A percentile compares a stretch with the other conserved stretches of the same genome.
Conservation (phyloP, 306 rosid species). For the Casuarina cunninghamiana region DNA sequence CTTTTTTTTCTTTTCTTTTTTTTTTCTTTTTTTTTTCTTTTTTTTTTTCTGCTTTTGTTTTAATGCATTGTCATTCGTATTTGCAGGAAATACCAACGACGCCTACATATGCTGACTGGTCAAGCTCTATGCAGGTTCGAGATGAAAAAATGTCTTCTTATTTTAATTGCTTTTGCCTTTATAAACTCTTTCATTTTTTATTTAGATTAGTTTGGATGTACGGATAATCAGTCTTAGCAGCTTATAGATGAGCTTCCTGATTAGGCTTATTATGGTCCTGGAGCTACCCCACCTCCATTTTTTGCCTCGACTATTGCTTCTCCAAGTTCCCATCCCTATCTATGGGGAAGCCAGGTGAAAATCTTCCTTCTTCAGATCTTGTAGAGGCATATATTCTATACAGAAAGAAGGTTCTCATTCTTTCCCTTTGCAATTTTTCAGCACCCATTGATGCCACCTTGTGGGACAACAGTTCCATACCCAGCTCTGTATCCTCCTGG, state of each 20-base stretch:
- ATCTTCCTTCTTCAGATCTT: slow-evolving; percentile 11
- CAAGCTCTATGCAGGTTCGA: slow-evolving; percentile 86
- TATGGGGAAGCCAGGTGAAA: slow-evolving; percentile 94
- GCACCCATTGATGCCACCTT: slow-evolving; percentile 90
- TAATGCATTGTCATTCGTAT: slow-evolving; percentile 8
- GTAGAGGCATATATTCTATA: neutral
- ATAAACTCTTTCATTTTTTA: slow-evolving; percentile 11
- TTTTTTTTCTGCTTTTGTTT: neutral
- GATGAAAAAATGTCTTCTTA: slow-evolving; percentile 19
- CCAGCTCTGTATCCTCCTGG: slow-evolving; percentile 94
- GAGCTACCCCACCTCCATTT: slow-evolving; percentile 88
- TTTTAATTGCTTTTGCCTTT: neutral
- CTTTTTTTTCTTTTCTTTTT: neutral
- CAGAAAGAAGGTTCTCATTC: slow-evolving; percentile 15
- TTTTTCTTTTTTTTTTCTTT: neutral
- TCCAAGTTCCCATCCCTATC: slow-evolving; percentile 83
- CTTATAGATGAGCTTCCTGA: slow-evolving; percentile 38
- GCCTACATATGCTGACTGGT: slow-evolving; percentile 93
- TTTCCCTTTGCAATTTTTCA: slow-evolving; percentile 40
- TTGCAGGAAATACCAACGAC: slow-evolving; percentile 63
- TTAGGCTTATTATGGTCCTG: slow-evolving; percentile 93
- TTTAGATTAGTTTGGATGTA: slow-evolving; percentile 8
- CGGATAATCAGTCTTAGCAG: slow-evolving; percentile 15
- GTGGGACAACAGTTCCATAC: slow-evolving; percentile 94
- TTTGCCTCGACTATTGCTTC: slow-evolving; percentile 88